Conservation (phyloP, 306 rosid species). For the Pterocarpus santalinus region DNA sequence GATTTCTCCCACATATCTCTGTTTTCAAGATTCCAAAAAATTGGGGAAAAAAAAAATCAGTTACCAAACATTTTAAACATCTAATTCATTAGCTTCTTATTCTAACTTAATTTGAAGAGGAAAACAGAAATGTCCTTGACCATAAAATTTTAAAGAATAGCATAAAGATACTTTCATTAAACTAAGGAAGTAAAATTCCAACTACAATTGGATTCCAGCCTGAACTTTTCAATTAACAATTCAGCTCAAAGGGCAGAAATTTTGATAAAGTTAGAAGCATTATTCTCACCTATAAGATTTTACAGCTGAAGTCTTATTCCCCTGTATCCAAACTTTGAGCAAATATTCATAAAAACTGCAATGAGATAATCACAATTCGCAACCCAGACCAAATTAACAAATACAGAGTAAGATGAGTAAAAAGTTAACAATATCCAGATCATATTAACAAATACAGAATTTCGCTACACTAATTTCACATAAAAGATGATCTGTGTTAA, state of each 20-base stretch:
- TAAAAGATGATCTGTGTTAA: slow-evolving; percentile 35
- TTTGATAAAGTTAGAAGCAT: slow-evolving; percentile 29
- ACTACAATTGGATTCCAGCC: slow-evolving; percentile 27
- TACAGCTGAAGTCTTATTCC: slow-evolving; percentile 84
- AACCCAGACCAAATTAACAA: slow-evolving; percentile 38
- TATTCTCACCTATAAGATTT: slow-evolving; percentile 82
- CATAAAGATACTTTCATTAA: slow-evolving; percentile 12
- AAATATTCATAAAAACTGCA: slow-evolving; percentile 98
- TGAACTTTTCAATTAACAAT: slow-evolving; percentile 35
- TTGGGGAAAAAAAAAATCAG: slow-evolving; percentile 27
- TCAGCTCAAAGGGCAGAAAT: slow-evolving; percentile 14
- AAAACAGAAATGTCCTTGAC: slow-evolving; percentile 7
- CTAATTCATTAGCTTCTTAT: slow-evolving; percentile 3
- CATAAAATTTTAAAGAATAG: slow-evolving; percentile 1
- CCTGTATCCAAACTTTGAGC: slow-evolving; percentile 98
- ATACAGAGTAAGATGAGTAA: slow-evolving; percentile 24
- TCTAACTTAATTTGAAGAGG: slow-evolving; percentile 36
- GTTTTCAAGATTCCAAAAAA: slow-evolving; percentile 54
- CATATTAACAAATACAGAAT: slow-evolving; percentile 31
- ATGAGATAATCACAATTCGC: slow-evolving; percentile 34
- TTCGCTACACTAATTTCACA: slow-evolving; percentile 21
- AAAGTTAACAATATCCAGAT: slow-evolving; percentile 29
- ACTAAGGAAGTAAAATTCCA: slow-evolving; percentile 36
- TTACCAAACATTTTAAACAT: slow-evolving; percentile 17
- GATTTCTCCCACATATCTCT: slow-evolving; percentile 99